These are phyloP conservation scores for Pugionium dolabratum DNA, from an alignment of 345 rosid genomes.

Conservation along the genomic window DNA sequence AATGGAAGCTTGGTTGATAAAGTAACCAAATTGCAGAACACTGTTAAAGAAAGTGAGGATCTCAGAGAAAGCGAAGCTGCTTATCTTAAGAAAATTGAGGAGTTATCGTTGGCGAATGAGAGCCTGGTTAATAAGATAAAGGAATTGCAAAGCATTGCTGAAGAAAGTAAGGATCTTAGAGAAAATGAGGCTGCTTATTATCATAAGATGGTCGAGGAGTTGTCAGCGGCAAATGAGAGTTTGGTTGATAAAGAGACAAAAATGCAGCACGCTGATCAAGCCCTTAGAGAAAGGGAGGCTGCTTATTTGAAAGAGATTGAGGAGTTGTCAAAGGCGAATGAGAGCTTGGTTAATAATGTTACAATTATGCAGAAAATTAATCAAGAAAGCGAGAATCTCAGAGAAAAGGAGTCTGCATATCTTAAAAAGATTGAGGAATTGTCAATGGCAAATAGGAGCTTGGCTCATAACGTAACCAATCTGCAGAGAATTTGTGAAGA, in stretches of 20 bases:
- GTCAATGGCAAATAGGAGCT: slow-evolving; percentile 26
- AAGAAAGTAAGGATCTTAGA: slow-evolving; percentile 49
- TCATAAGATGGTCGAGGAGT: slow-evolving; percentile 24
- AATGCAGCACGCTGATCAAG: slow-evolving; percentile 54
- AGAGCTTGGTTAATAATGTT: slow-evolving; percentile 12
- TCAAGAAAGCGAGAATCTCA: slow-evolving; percentile 57
- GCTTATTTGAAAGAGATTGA: slow-evolving; percentile 27
- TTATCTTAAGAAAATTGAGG: slow-evolving; percentile 35
- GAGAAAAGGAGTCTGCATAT: slow-evolving; percentile 31
- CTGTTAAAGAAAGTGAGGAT: slow-evolving; percentile 55
- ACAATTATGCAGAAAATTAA: slow-evolving; percentile 4
- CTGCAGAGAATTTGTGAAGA: slow-evolving; percentile 21
- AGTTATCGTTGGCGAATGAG: slow-evolving; percentile 52
- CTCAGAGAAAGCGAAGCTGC: slow-evolving; percentile 47
- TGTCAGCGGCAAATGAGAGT: slow-evolving; percentile 14
- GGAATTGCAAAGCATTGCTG: slow-evolving; percentile 49
- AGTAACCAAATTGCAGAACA: slow-evolving; percentile 11
- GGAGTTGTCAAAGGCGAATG: slow-evolving; percentile 30
- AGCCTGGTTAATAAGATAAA: slow-evolving; percentile 60
- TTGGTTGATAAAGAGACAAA: slow-evolving; percentile 42
- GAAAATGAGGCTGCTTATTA: slow-evolving; percentile 18
- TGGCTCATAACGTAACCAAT: slow-evolving; percentile 24
- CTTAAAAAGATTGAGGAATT: slow-evolving; percentile 34
- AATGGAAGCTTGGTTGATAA: slow-evolving; percentile 22
- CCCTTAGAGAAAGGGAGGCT: slow-evolving; percentile 28